A percentile compares a stretch with the other conserved stretches of the same genome.
Evolutionary conservation across 2,329 filamentous ascomycete species (phyloP).

Genomic region (Aspergillus novoparasiticus): DNA sequence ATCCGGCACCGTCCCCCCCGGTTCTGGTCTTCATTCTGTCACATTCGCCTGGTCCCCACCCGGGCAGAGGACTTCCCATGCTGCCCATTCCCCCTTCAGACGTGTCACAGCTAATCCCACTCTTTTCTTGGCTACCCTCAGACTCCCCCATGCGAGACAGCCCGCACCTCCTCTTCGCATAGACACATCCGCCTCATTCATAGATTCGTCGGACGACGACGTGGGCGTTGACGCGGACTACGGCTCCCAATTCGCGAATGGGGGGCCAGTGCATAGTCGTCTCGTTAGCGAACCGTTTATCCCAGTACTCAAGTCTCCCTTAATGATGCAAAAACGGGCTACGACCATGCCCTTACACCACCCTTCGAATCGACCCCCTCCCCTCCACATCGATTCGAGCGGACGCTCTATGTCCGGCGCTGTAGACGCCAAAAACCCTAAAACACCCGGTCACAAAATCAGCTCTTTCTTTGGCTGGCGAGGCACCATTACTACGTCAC

Average conservation of each 20-base stretch:
- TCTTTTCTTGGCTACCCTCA: slow-evolving; percentile 29
- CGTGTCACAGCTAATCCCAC: slow-evolving; percentile 29
- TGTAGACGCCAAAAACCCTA: slow-evolving; percentile 44
- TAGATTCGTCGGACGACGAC: slow-evolving; percentile 30
- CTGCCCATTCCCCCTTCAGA: slow-evolving; percentile 24
- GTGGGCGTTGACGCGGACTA: slow-evolving; percentile 31
- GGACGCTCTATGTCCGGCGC: slow-evolving; percentile 38
- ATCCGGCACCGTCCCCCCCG: slow-evolving; percentile 7
- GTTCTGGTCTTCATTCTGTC: not conserved
- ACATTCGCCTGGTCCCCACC: slow-evolving; percentile 5
- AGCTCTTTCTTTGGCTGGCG: slow-evolving; percentile 71
- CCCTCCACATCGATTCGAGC: slow-evolving; percentile 47
- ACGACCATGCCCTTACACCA: slow-evolving; percentile 50
- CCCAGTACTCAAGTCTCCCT: slow-evolving; percentile 72
- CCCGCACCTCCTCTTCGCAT: slow-evolving; percentile 36
- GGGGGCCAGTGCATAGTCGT: slow-evolving; percentile 41
- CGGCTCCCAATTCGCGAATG: slow-evolving; percentile 39
- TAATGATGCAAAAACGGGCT: slow-evolving; percentile 49
- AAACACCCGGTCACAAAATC: slow-evolving; percentile 60
- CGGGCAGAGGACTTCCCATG: slow-evolving; percentile 20
- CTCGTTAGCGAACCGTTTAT: slow-evolving; percentile 48
- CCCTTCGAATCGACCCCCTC: slow-evolving; percentile 42
- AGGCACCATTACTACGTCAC: slow-evolving; percentile 51
- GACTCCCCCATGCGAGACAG: slow-evolving; percentile 43
- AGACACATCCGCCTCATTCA: slow-evolving; percentile 32